Base-by-base conservation (phyloP, 2,329 filamentous ascomycete genomes). In the Zymoseptoria ardabiliae region DNA sequence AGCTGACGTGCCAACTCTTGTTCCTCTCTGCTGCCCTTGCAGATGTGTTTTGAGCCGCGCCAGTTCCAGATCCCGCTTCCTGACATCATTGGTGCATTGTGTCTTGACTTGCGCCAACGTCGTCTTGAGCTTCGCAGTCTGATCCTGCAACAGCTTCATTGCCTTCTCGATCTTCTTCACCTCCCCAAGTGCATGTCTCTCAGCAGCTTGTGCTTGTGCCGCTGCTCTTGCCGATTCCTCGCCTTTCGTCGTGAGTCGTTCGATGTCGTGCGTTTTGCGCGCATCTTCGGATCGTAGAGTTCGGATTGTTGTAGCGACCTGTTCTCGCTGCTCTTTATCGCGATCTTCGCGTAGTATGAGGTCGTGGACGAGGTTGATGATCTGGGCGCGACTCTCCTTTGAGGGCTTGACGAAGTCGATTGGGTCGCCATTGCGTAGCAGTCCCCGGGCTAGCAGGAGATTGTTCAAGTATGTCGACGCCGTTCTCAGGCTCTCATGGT, bases 351-450 rank as follows among this genome's bases (percentile, higher is more conserved):
- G 85, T 61, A 97, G 74, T 60, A 99, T 90, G 67, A 99, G 76
- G 72, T 99, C 94, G 74, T 99, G 96, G 54, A 99, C 85, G 22
- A 99, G 82, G 71, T 93, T 89, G 77, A 99, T 96, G 68, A 97
- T 87, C 65, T 86, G 85, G 20, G 89, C 88, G 86, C 94, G 93
- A 19, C 89, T 89, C 55, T 82, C 83, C 70, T 82, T 82, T 45
- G 84, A 80, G 19, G 83, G 84, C 63, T 86, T 83, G 60, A 80
- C 82, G 73, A 99, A 99, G 73, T 97, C 87, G 74, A 99, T 89
- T 50, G 78, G 79, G 68, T 88, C 84, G 65, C 88, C 82, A 77
- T 84, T 81, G 60, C 82, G 81, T 49, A 87, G 72, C 13, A 87
- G 74, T 30, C 85, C 85, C 50, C 85, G 81, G 7, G 84, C 83